Evolutionary conservation across 192 early-diverging fungal genomes (phyloP).

Genomic region (Coemansia sp.): DNA sequence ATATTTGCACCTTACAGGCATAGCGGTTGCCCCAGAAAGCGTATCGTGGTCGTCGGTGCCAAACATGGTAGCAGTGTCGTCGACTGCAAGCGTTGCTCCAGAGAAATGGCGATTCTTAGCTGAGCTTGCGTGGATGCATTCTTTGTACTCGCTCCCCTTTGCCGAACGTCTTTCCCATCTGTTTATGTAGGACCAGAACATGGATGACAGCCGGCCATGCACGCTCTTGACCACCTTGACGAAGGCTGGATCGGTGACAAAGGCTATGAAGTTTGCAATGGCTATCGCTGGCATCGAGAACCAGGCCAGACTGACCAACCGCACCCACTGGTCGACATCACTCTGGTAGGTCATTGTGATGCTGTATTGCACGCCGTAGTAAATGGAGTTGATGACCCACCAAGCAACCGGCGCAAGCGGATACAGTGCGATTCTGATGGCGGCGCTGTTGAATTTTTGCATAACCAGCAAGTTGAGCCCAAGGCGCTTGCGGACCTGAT

Average conservation of each 20-base stretch:
- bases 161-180: neutral
- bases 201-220: neutral
- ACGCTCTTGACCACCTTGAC: conserved; percentile 22
- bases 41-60: neutral
- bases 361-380: conserved; percentile 24
- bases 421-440: conserved; percentile 41
- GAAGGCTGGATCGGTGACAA: conserved; percentile 34
- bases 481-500: neutral
- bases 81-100: neutral
- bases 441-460: conserved; percentile 32
- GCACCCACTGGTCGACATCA: conserved; percentile 10
- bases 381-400: conserved; percentile 19
- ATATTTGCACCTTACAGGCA: neutral
- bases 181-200: neutral
- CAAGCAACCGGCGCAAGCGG: conserved; percentile 25
- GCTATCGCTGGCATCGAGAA: conserved; percentile 13
- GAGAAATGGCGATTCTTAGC: neutral
- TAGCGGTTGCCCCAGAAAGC: neutral
- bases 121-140: neutral
- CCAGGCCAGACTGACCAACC: conserved; percentile 18
- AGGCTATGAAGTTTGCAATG: conserved; percentile 29
- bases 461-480: conserved; percentile 17
- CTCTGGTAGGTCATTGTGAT: conserved; percentile 21
- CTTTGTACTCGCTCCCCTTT: neutral
- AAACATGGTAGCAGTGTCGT: neutral